phyloP scores from a whole-genome alignment of 2,329 filamentous ascomycete species.

The Hyphodiscus sp. region DNA sequence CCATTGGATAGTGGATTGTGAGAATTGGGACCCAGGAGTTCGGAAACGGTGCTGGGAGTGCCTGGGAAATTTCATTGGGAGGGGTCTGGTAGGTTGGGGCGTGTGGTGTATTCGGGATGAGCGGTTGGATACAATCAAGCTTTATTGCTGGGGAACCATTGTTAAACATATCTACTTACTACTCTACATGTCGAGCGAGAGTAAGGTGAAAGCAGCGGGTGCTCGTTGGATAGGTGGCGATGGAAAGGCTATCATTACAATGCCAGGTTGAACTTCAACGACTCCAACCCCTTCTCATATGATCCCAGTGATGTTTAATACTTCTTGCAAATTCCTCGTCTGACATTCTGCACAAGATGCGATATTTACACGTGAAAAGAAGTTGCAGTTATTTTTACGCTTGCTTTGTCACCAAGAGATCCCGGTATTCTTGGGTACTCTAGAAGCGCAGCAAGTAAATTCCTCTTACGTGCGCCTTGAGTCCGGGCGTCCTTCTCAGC shows the following conservation, averaged over 20 bases:
- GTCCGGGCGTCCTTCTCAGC: no score
- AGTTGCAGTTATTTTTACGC: no score
- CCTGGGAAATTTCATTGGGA: constrained; percentile 51
- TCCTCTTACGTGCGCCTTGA: no score
- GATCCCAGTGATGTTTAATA: no score
- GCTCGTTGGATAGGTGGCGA: constrained; percentile 62
- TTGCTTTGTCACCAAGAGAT: no score
- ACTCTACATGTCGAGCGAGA: constrained; percentile 64
- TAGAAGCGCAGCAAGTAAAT: no score
- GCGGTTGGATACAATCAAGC: constrained; percentile 41
- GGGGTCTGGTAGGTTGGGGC: constrained; percentile 60
- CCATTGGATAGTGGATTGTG: constrained; percentile 64
- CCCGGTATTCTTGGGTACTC: no score
- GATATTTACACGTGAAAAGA: no score
- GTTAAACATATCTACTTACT: constrained; percentile 68
- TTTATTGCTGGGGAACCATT: constrained; percentile 76
- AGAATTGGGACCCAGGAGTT: constrained; percentile 42
- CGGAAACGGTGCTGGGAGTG: constrained; percentile 55
- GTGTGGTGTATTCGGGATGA: constrained; percentile 48
- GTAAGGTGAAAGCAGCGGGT: constrained; percentile 50
- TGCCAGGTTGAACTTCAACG: constrained; percentile 30
- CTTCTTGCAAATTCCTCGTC: no score
- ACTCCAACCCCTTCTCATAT: no score
- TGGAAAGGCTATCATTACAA: constrained; percentile 48
- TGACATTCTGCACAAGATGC: no score